Evolutionary conservation across 371 early-diverging fungal genomes (phyloP), one percentile per base, ranked within the genome.

Genomic region (Mortierella sp.): DNA sequence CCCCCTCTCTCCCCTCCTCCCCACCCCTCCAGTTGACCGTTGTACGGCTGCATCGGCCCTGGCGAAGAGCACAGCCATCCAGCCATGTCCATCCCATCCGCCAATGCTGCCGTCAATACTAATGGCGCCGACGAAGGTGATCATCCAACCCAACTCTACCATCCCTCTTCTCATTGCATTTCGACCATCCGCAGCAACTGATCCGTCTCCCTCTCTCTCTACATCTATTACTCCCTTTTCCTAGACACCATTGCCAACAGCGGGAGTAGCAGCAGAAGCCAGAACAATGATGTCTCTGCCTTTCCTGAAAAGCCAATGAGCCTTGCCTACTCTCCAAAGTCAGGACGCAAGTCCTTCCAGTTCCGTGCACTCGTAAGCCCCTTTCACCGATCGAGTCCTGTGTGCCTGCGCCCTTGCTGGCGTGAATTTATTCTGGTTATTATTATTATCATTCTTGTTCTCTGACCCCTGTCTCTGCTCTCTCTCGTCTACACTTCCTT

Each of bases 281-380:
- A 21, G 4, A 15, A 12, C 64, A 64, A 53, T 44, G 46, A 51
- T n/a, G 53, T 30, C 62, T 28, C 55, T 37, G 44, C 2, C 45
- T 37, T 37, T 37, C 5, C 37, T 37, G 37, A 37, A 37, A 37
- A 37, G 37, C 9, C 18, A 60, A 44, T 21, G 60, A 47, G 0
- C 45, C 30, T 69, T 19, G 69, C 68, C 46, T 57, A 66, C 25
- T 64, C 79, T 2, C 72, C 79, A 14, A 64, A 57, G 66, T 61
- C 69, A 25, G 79, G 79, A 19, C 79, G 70, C 48, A 67, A 75
- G 67, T 75, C 75, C 15, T 84, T 60, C 57, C 84, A 84, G 48
- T 72, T 84, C 51, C 71, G 84, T 25, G 84, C 84, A 2, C 65
- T 84, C 68, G 82, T 75, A 72, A 66, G 69, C 26, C 7, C 11